These are phyloP conservation scores for Boletellus ananas DNA, from an alignment of 768 basidiomycete genomes.

Conservation along the genomic window DNA sequence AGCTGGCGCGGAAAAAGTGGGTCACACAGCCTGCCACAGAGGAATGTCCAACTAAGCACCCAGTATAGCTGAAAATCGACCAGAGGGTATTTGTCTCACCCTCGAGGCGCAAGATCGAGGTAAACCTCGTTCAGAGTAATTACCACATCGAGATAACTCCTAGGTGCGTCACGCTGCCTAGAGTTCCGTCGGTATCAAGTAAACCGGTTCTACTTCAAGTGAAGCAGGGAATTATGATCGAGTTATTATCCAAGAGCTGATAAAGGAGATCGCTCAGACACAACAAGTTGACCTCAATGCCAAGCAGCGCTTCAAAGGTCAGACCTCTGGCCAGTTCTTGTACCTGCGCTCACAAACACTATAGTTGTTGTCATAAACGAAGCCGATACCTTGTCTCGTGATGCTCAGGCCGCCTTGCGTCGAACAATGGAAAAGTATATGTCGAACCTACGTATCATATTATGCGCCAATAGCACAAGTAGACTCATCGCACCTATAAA, in stretches of 20 bases:
- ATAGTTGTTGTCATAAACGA: conserved; percentile 98
- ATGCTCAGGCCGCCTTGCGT: conserved; percentile 95
- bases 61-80: conserved; percentile 86
- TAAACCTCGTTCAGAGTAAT: conserved; percentile 96
- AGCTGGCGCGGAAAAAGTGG: conserved; percentile 85
- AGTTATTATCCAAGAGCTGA: conserved; percentile 90
- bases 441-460: conserved; percentile 93
- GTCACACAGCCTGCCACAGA: conserved; percentile 13
- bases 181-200: neutral
- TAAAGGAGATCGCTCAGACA: conserved; percentile 98
- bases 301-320: conserved; percentile 96
- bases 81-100: conserved; percentile 95
- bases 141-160: conserved; percentile 98
- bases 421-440: conserved; percentile 99
- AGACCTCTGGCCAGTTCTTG: neutral
- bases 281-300: conserved; percentile 97
- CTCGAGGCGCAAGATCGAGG: conserved; percentile 89
- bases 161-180: conserved; percentile 50
- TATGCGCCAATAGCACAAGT: conserved; percentile 94
- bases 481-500: conserved; percentile 96
- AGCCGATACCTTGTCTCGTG: conserved; percentile 90
- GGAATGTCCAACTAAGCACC: neutral
- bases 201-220: conserved; percentile 39
- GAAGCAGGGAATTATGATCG: conserved; percentile 96
- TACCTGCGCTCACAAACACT: neutral